Conservation (phyloP, 1,284 basidiomycete species). For the Cutaneotrichosporon sp. region DNA sequence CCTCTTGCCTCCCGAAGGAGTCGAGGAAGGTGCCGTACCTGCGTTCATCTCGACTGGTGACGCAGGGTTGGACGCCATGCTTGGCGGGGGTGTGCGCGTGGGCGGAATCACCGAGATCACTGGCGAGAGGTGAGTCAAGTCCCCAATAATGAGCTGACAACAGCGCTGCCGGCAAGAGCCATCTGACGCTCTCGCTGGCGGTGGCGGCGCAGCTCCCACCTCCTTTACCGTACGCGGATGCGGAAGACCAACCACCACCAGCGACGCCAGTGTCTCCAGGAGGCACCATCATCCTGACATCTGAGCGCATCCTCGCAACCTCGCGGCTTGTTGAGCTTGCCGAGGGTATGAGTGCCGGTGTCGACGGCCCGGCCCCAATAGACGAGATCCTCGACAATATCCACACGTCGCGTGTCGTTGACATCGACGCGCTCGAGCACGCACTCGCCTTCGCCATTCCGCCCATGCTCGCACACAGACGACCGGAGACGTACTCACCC, state of each 20-base stretch:
- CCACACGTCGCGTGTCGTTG: conserved; percentile 62
- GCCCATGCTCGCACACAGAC: conserved; percentile 56
- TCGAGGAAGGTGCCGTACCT: conserved; percentile 1
- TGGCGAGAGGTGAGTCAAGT: conserved; percentile 71
- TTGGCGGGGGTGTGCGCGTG: conserved; percentile 72
- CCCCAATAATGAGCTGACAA: conserved; percentile 7
- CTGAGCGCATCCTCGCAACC: conserved; percentile 70
- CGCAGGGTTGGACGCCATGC: conserved; percentile 60
- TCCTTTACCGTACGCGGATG: neutral
- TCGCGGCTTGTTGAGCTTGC: conserved; percentile 57
- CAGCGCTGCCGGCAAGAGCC: conserved; percentile 85
- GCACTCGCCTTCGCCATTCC: conserved; percentile 67
- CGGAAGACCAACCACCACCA: conserved; percentile 31
- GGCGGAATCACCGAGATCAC: conserved; percentile 78
- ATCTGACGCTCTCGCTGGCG: conserved; percentile 74
- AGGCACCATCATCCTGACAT: conserved; percentile 69
- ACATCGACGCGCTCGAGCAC: conserved; percentile 64
- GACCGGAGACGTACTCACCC: neutral
- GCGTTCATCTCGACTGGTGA: conserved; percentile 64
- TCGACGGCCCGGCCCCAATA: conserved; percentile 10
- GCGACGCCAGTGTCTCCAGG: conserved; percentile 55
- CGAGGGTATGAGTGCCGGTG: conserved; percentile 30
- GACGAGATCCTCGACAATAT: conserved; percentile 62
- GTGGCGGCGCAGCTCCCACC: conserved; percentile 68
- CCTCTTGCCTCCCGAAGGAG: conserved; percentile 12